Base-by-base conservation (phyloP, 371 early-diverging fungal species). In the Mortierella sp. region DNA sequence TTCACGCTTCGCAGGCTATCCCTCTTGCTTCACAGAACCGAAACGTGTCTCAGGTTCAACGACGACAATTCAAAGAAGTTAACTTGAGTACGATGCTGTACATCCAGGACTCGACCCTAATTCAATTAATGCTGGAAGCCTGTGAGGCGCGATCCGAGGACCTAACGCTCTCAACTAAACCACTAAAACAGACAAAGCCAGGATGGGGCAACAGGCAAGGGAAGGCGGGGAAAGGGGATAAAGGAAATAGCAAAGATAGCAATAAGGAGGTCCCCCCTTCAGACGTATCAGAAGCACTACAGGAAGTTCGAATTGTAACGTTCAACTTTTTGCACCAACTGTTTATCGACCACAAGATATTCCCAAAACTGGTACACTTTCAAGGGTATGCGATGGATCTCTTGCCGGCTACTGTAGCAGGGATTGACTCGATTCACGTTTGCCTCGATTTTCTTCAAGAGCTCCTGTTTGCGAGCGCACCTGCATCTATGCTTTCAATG, bases 331-430 rank as follows among this genome's bases (percentile, higher is more conserved):
- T 89, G 62, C 90, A 90, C 57, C 78, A 84, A 26, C 68, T 87
- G 5, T 90, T 89, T 70, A 85, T 89, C 57, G 89, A 90, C 54
- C 84, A 85, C 64, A 86, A 84, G 79, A 64, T 88, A 19, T 77
- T 89, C n/a, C 85, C 84, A 40, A 90, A 90, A 65, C 81, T 88
- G 17, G 55, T 90, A n/a, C 90, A 90, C 65, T 90, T 90, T 54
- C 88, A 90, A 60, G 89, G 89, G 0, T 90, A 90, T 62, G 73
- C 88, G 9, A 75, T 83, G 47, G 86, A 89, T 12, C 76, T 90
- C 8, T 80, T 90, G 23, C 89, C 88, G 0, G 77, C 83, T n/a
- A 82, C 88, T 2, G 88, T 89, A 8, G 84, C 87, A 3, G 75
- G 86, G 4, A 84, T 90, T 29, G 88, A 88, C 7, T 89, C 89